phyloP scores from a whole-genome alignment of 257 asterid genomes.

The Solanum piurae region DNA sequence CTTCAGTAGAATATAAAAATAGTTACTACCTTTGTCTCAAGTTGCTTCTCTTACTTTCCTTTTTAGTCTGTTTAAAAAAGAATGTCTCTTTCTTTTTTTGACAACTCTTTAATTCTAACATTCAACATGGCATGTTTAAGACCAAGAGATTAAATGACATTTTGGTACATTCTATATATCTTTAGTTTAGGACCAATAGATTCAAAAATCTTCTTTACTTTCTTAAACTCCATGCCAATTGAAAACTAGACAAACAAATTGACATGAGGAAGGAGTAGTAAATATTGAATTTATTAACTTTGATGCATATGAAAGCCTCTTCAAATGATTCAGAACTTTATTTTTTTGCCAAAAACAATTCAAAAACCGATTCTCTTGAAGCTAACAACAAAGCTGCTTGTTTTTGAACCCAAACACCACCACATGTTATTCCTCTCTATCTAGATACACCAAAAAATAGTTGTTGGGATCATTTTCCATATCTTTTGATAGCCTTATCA shows the following conservation, averaged over 20 bases:
- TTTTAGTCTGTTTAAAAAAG: not conserved
- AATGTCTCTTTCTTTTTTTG: not conserved
- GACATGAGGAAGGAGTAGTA: not conserved
- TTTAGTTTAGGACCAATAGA: not conserved
- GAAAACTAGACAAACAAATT: not conserved
- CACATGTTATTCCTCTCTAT: not conserved
- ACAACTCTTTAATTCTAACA: not conserved
- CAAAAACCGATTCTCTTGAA: not conserved
- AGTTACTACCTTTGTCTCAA: not conserved
- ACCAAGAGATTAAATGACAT: not conserved
- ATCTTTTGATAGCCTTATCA: not conserved
- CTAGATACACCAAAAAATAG: not conserved
- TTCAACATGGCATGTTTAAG: not conserved
- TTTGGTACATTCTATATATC: not conserved
- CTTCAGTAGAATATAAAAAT: not conserved
- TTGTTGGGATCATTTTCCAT: not conserved
- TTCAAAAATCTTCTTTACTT: not conserved
- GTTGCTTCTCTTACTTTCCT: not conserved
- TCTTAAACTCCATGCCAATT: not conserved
- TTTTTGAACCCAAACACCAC: not conserved
- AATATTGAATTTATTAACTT: not conserved
- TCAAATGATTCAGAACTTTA: not conserved
- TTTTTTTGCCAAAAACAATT: not conserved
- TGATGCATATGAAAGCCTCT: not conserved
- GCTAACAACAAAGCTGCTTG: not conserved